Percentiles rank a stretch among this genome's conserved stretches.
Conservation (phyloP, 495 filamentous ascomycete species). For the Chaetomium cochliodes region DNA sequence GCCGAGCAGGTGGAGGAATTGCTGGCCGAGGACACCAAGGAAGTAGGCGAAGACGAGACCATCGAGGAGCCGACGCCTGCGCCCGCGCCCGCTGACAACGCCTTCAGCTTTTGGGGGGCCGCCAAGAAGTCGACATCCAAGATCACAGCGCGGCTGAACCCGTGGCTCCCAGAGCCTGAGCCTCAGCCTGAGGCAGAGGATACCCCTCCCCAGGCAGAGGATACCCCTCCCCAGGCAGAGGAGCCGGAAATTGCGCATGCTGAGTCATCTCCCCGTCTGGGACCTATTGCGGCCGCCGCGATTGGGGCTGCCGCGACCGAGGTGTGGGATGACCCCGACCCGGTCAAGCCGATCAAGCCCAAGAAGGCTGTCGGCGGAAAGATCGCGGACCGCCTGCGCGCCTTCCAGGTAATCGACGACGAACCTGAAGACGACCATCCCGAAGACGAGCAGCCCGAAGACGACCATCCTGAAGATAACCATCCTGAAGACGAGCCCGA, state of each 20-base stretch:
- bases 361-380: slow-evolving; percentile 49
- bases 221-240: slow-evolving; percentile 17
- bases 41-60: slow-evolving; percentile 31
- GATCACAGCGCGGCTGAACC: slow-evolving; percentile 34
- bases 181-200: neutral
- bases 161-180: slow-evolving; percentile 18
- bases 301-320: slow-evolving; percentile 28
- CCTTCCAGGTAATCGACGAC: slow-evolving; percentile 52
- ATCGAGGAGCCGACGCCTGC: neutral
- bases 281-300: slow-evolving; percentile 33
- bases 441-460: slow-evolving; percentile 11
- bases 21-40: slow-evolving; percentile 27
- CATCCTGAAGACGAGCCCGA: slow-evolving; percentile 15
- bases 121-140: slow-evolving; percentile 36
- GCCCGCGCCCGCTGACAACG: slow-evolving; percentile 29
- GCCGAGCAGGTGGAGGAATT: slow-evolving; percentile 41
- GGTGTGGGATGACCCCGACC: slow-evolving; percentile 40
- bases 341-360: slow-evolving; percentile 39
- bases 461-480: slow-evolving; percentile 39
- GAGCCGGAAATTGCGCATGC: slow-evolving; percentile 38
- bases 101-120: slow-evolving; percentile 52
- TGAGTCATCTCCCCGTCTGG: slow-evolving; percentile 45
- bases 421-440: slow-evolving; percentile 28
- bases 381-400: slow-evolving; percentile 53
- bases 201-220: slow-evolving; percentile 9